Base-by-base conservation (phyloP, 148 eudicot species). In the Linanthus parryae region DNA sequence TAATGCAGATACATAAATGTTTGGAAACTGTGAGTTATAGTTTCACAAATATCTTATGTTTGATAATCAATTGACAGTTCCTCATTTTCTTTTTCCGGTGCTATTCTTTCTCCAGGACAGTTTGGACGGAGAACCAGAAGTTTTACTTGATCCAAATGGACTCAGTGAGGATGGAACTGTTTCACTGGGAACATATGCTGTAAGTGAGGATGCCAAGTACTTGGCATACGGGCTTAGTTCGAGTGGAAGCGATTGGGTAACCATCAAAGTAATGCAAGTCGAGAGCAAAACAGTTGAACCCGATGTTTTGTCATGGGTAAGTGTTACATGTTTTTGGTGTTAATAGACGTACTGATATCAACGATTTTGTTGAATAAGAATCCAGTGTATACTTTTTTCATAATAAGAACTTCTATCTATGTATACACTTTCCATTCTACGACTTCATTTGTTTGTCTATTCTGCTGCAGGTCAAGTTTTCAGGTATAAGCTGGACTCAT, bases 241-340 rank as follows among this genome's bases (percentile, higher is more conserved):
- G 16, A 79, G 95, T 35, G 98, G 98, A 58, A 92, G 98, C 56
- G 98, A 92, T 55, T 92, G 98, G 98, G 70, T 84, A 20, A 83
- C 87, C 44, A 73, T 92, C 54, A 75, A 83, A 66, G 85, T 92
- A 18, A 73, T 79, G 74, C 51, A 59, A 4, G 44, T 92, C 39
- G 77, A 78, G 4, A 76, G 73, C 53, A 69, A 61, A 54, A 39
- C 11, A 6, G 47, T 71, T 5, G 68, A 72, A 69, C 59, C 81
- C 39, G 98, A 84, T 68, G 68, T 72, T 13, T 23, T 92, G 31
- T 81, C 77, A 56, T 92, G 94, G 98, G 98, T 90, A n/a, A 54
- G 73, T 63, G 8, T 34, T 44, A 23, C 16, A n/a, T n/a, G n/a
- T n/a, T n/a, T n/a, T n/a, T n/a, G n/a, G n/a, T n/a, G n/a, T n/a